These are phyloP conservation scores for Pestalotiopsis sp. DNA, from an alignment of 2,329 filamentous ascomycete genomes.

Conservation along the genomic window DNA sequence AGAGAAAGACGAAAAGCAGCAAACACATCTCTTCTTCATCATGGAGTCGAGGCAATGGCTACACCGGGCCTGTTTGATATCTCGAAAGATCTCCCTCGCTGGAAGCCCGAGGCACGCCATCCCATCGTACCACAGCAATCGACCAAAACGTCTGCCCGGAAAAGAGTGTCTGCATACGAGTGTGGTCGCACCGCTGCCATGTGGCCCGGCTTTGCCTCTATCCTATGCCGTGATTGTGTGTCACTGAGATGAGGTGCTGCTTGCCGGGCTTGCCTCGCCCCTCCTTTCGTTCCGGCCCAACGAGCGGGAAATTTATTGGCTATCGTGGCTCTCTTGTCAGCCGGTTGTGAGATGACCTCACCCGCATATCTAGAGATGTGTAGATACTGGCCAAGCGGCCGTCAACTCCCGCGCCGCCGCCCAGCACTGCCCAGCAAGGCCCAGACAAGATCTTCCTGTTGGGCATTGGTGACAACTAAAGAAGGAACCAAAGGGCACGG, in stretches of 20 bases:
- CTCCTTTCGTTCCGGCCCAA: not conserved
- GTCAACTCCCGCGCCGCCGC: no score
- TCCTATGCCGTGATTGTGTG: constrained; percentile 16
- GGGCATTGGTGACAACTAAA: not conserved
- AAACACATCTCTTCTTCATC: no score
- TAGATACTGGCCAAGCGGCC: no score
- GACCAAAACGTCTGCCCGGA: not conserved
- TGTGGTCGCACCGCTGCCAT: constrained; percentile 16
- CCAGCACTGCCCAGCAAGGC: no score
- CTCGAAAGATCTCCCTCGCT: not conserved
- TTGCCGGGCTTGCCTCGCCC: not conserved
- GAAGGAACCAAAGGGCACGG: not conserved
- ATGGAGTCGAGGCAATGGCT: no score
- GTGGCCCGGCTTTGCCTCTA: constrained; percentile 19
- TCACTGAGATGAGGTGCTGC: constrained; percentile 24
- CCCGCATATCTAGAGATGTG: no score
- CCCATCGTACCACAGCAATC: not conserved
- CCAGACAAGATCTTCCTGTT: not conserved
- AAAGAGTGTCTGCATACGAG: not conserved
- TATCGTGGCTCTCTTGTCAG: not conserved
- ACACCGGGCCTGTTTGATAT: not conserved
- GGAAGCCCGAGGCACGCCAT: not conserved
- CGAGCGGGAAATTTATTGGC: not conserved
- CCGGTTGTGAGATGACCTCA: constrained; percentile 4
- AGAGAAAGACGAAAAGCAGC: no score